A percentile compares a stretch with the other conserved stretches of the same genome.
Evolutionary conservation across 805 yeast species (phyloP).

Genomic region (Saturnispora galanensis): DNA sequence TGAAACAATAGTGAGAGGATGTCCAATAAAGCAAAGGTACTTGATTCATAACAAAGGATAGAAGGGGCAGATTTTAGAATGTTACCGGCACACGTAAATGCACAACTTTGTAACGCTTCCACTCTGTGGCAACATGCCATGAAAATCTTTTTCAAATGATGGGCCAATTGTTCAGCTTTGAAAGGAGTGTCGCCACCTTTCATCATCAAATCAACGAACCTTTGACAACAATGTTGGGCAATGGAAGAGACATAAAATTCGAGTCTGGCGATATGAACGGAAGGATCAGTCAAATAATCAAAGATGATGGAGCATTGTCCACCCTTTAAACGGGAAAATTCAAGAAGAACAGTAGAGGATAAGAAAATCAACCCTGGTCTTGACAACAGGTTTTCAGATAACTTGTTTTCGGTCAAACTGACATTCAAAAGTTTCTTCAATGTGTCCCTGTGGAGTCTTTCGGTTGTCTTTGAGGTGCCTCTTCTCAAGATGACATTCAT

Average conservation of each 20-base stretch:
- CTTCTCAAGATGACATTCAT: conserved; percentile 83
- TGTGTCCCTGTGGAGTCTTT: conserved; percentile 62
- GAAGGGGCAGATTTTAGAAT: conserved; percentile 64
- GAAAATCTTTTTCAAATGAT: conserved; percentile 59
- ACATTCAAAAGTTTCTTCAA: conserved; percentile 40
- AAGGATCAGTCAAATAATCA: conserved; percentile 79
- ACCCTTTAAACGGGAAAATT: conserved; percentile 62
- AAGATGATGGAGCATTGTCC: conserved; percentile 78
- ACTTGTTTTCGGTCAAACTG: conserved; percentile 36
- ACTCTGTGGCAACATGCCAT: conserved; percentile 72
- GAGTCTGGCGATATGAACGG: conserved; percentile 56
- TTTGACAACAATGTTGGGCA: conserved; percentile 47
- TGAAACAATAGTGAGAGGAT: conserved; percentile 67
- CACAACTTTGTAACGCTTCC: conserved; percentile 63
- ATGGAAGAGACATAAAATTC: conserved; percentile 60
- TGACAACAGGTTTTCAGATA: conserved; percentile 37
- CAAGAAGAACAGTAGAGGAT: conserved; percentile 72
- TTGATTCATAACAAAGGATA: conserved; percentile 60
- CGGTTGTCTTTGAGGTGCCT: conserved; percentile 76
- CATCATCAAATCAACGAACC: conserved; percentile 43
- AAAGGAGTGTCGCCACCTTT: conserved; percentile 46
- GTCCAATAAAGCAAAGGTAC: conserved; percentile 75
- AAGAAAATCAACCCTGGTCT: conserved; percentile 79
- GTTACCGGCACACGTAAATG: conserved; percentile 65
- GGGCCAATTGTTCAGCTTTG: conserved; percentile 48